Evolutionary conservation across 2,329 filamentous ascomycete species (phyloP).

Genomic region (Clonostachys byssicola): DNA sequence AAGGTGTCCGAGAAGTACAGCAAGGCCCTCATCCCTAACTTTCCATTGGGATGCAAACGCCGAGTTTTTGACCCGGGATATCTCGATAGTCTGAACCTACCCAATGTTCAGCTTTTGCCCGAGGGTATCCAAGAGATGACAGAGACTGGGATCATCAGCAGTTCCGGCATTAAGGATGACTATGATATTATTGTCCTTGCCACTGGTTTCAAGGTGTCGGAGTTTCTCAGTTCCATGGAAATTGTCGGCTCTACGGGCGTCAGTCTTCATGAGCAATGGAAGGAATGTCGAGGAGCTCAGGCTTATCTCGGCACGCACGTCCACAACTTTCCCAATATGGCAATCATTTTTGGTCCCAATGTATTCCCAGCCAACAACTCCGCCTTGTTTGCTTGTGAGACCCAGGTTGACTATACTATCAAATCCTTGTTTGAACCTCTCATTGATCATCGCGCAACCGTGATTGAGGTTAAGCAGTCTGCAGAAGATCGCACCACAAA

Average conservation of each 20-base stretch:
- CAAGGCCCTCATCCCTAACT: background rate
- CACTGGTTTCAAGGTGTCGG: slow-evolving; percentile 16
- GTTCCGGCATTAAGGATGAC: slow-evolving; percentile 7
- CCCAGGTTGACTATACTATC: slow-evolving; percentile 17
- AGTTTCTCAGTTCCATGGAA: slow-evolving; percentile 17
- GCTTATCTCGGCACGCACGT: slow-evolving; percentile 21
- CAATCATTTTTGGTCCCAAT: slow-evolving; percentile 15
- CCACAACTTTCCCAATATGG: slow-evolving; percentile 22
- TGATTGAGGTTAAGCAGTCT: slow-evolving; percentile 2
- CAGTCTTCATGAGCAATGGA: slow-evolving; percentile 16
- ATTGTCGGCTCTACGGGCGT: slow-evolving; percentile 13
- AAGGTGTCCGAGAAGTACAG: background rate
- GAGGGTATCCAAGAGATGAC: slow-evolving; percentile 14
- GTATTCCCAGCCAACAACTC: slow-evolving; percentile 18
- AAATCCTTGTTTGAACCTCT: slow-evolving; percentile 17
- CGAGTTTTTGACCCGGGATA: slow-evolving; percentile 11
- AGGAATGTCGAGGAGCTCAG: slow-evolving; percentile 13
- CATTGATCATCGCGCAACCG: slow-evolving; percentile 14
- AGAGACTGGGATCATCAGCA: slow-evolving; percentile 13
- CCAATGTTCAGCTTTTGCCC: slow-evolving; percentile 14
- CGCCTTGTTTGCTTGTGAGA: slow-evolving; percentile 14
- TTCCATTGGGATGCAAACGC: slow-evolving; percentile 1
- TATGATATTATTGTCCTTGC: slow-evolving; percentile 17
- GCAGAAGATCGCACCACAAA: slow-evolving; percentile 8
- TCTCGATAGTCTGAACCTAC: slow-evolving; percentile 11